These are phyloP conservation scores for Cyphellophora attinorum DNA, from an alignment of 2,329 filamentous ascomycete genomes.

Conservation along the genomic window DNA sequence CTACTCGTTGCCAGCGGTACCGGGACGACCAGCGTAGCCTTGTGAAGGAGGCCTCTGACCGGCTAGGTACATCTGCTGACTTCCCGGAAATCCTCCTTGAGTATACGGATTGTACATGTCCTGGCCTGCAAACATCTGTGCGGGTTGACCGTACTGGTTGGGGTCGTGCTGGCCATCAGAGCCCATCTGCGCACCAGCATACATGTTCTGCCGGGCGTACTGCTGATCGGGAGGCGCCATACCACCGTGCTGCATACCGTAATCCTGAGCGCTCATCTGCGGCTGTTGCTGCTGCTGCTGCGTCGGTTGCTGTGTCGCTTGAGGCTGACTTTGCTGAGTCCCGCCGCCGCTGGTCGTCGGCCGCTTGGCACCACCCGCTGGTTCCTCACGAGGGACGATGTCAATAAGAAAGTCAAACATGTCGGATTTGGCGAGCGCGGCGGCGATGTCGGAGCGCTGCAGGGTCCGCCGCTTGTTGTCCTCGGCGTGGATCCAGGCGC, in stretches of 20 bases:
- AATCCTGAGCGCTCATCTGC: constrained; percentile 45
- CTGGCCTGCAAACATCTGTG: constrained; percentile 63
- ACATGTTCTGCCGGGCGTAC: constrained; percentile 69
- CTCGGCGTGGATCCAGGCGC: constrained; percentile 97
- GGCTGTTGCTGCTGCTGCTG: constrained; percentile 46
- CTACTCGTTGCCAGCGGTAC: constrained; percentile 14
- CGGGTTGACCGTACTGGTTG: constrained; percentile 63
- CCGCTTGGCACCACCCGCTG: constrained; percentile 41
- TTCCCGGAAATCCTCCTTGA: constrained; percentile 50
- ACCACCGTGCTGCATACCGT: constrained; percentile 54
- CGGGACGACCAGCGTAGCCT: constrained; percentile 17
- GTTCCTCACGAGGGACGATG: constrained; percentile 93
- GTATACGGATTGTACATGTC: constrained; percentile 69
- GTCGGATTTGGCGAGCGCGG: constrained; percentile 89
- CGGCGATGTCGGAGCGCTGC: constrained; percentile 92
- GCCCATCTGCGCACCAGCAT: constrained; percentile 56
- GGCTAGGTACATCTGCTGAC: constrained; percentile 24
- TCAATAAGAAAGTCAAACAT: constrained; percentile 99
- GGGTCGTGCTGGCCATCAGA: constrained; percentile 51
- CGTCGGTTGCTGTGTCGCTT: constrained; percentile 33
- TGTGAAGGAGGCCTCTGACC: constrained; percentile 17
- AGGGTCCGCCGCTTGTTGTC: constrained; percentile 96
- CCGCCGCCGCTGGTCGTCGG: constrained; percentile 40
- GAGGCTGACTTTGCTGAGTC: constrained; percentile 24
- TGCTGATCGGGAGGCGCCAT: constrained; percentile 62